Evolutionary conservation across 2,329 filamentous ascomycete species (phyloP).

Genomic region (Penicillium fuscoglaucum): DNA sequence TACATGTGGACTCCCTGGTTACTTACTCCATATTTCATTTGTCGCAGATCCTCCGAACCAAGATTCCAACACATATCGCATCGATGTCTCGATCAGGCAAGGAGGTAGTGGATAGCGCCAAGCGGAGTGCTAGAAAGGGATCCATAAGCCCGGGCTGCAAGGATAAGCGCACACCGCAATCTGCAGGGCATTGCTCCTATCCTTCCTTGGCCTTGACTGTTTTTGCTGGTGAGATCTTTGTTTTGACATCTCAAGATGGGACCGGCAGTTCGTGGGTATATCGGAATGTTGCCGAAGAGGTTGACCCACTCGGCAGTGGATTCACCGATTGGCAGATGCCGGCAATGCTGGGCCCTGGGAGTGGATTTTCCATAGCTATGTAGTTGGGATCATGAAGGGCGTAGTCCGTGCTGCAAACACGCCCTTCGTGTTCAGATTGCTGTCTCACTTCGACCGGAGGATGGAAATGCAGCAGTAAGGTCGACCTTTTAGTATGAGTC

Average conservation of each 20-base stretch:
- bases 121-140: neutral
- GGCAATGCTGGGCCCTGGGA: neutral
- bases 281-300: neutral
- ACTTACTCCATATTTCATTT: neutral
- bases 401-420: neutral
- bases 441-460: neutral
- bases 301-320: neutral
- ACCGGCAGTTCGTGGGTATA: neutral
- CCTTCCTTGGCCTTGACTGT: neutral
- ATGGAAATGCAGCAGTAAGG: neutral
- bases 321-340: neutral
- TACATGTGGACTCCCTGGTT: neutral
- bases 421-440: neutral
- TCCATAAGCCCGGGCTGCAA: neutral
- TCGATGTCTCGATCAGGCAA: neutral
- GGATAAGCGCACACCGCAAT: neutral
- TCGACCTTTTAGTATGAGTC: neutral
- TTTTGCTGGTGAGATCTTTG: neutral
- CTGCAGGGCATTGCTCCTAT: neutral
- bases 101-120: neutral
- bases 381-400: neutral
- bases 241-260: neutral
- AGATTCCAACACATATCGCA: neutral
- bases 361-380: no score
- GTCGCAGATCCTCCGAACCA: neutral